These are phyloP conservation scores for Neobulgaria alba DNA, from an alignment of 2,329 filamentous ascomycete genomes.

Conservation along the genomic window DNA sequence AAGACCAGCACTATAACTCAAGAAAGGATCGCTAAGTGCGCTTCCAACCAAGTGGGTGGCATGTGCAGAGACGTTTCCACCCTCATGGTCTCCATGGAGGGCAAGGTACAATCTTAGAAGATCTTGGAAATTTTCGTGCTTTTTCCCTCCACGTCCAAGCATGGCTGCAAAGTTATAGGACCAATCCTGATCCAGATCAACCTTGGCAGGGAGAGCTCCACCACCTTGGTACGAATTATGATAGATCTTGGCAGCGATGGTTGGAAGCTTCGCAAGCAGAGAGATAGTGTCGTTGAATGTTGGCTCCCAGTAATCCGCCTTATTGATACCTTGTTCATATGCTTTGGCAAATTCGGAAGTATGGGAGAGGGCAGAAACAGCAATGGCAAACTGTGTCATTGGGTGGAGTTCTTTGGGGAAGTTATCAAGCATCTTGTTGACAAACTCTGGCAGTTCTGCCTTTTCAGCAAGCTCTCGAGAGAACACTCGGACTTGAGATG, in stretches of 20 bases:
- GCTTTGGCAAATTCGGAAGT: conserved; percentile 88
- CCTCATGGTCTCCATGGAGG: conserved; percentile 96
- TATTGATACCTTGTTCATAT: conserved; percentile 84
- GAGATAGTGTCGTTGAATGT: conserved; percentile 94
- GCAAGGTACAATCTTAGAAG: conserved; percentile 89
- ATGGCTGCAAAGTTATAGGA: conserved; percentile 97
- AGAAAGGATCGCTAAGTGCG: conserved; percentile 87
- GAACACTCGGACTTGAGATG: conserved; percentile 70
- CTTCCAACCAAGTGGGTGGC: conserved; percentile 91
- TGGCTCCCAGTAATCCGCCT: conserved; percentile 98
- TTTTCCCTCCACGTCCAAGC: conserved; percentile 79
- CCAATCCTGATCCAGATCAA: conserved; percentile 88
- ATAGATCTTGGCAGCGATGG: conserved; percentile 96
- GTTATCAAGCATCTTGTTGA: conserved; percentile 78
- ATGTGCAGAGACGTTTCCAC: conserved; percentile 94
- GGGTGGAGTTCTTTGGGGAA: conserved; percentile 89
- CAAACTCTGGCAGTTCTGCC: conserved; percentile 71
- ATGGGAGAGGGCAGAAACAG: conserved; percentile 91
- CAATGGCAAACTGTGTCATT: conserved; percentile 96
- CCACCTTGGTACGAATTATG: conserved; percentile 79
- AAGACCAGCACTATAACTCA: conserved; percentile 91
- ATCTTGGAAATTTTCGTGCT: conserved; percentile 93
- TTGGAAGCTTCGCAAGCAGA: conserved; percentile 89
- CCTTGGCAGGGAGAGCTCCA: conserved; percentile 63
- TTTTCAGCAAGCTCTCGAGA: conserved; percentile 84